A percentile compares a stretch with the other conserved stretches of the same genome.
phyloP scores from a whole-genome alignment of 108 stramenopile genomes.

The Aurantiochytrium sp. region DNA sequence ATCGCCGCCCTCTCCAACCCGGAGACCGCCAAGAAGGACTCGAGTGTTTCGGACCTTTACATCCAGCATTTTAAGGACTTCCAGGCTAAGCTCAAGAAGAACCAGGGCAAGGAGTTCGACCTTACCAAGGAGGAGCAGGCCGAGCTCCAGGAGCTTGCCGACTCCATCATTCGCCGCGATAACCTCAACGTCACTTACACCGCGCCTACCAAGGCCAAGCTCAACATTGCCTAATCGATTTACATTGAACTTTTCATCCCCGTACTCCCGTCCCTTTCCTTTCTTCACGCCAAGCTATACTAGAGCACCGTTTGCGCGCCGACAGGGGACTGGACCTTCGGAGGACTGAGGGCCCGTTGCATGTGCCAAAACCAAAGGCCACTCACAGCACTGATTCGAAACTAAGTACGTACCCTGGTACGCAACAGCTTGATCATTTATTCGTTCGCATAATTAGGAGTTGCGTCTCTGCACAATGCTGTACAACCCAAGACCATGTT shows the following conservation, averaged over 20 bases:
- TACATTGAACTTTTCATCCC: neutral
- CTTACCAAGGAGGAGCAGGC: neutral
- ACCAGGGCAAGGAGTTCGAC: neutral
- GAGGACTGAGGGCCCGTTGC: no score
- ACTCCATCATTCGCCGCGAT: constrained; percentile 3
- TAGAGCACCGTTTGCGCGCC: no score
- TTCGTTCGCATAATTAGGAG: no score
- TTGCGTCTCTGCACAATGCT: no score
- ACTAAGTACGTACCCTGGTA: no score
- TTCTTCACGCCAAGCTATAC: no score
- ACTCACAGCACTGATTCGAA: no score
- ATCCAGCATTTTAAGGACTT: neutral
- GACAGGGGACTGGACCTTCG: no score
- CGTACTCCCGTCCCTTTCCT: no score
- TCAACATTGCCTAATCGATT: neutral
- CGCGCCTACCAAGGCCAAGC: neutral
- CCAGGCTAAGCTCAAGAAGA: neutral
- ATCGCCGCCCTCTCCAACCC: constrained; percentile 27
- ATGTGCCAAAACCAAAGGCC: no score
- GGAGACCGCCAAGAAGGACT: constrained; percentile 18
- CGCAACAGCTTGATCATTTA: no score
- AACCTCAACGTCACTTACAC: neutral
- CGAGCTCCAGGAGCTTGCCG: neutral
- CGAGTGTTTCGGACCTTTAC: neutral
- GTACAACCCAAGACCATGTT: neutral